Conservation (phyloP, 164 flowering plant genomes). For the Vitis riparia region DNA sequence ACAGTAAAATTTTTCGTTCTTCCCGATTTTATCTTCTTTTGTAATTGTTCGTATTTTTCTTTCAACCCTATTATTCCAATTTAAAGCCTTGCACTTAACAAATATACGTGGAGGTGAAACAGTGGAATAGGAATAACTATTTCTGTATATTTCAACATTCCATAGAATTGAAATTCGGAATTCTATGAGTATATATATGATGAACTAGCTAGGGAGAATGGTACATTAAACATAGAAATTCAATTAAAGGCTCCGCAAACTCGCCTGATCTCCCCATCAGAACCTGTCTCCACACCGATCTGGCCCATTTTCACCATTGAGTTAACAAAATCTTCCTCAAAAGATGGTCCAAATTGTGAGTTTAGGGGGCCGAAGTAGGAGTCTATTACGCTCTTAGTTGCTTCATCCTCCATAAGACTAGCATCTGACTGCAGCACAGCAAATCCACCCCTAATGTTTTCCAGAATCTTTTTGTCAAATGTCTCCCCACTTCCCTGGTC, state of each 20-base stretch:
- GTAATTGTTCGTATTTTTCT: too few relatives aligned
- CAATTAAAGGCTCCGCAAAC: constrained; percentile 51
- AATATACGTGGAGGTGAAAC: too few relatives aligned
- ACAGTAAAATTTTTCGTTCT: too few relatives aligned
- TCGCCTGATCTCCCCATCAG: constrained; percentile 50
- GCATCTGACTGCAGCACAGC: constrained; percentile 80
- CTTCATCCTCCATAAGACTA: constrained; percentile 42
- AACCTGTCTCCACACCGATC: constrained; percentile 53
- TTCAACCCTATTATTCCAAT: too few relatives aligned
- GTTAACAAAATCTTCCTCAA: constrained; percentile 55
- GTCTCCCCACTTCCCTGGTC: constrained; percentile 44
- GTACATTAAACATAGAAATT: constrained; percentile 6
- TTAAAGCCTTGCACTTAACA: too few relatives aligned
- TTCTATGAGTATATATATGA: too few relatives aligned
- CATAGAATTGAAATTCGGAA: too few relatives aligned
- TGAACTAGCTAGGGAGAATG: background rate
- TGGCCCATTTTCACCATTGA: constrained; percentile 70
- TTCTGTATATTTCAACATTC: too few relatives aligned
- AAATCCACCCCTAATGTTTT: constrained; percentile 59
- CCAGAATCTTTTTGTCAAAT: constrained; percentile 54
- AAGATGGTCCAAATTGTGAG: constrained; percentile 38
- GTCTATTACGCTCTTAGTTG: constrained; percentile 44
- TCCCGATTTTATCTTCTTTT: too few relatives aligned
- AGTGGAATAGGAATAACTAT: too few relatives aligned
- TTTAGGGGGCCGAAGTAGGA: constrained; percentile 47